Base-by-base conservation (phyloP, 352 stramenopile species). In the Blastocystis sp. region DNA sequence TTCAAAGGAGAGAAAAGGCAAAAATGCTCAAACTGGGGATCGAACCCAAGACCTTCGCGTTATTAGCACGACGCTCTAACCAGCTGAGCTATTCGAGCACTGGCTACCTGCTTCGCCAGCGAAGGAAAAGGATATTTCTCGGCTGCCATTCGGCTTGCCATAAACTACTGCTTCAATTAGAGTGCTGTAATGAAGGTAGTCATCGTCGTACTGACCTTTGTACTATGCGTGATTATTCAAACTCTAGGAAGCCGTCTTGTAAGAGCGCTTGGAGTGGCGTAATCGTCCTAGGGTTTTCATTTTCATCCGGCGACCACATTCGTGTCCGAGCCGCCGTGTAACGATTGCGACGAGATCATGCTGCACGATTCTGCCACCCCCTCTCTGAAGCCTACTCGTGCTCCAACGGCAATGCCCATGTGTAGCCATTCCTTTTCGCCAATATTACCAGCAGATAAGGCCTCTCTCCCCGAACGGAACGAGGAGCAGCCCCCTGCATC, bases 11-110 rank as follows among this genome's bases (percentile, higher is more conserved):
- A 57, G 14, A 57, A 38, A 80, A 88, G 78, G 66, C 19, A 79
- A 88, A 88, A 88, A 88, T 84, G 57, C 48, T 81, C 70, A 81
- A 81, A 63, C 70, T 10, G 70, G 70, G 70, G 70, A 81, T 81
- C 70, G 70, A 81, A 81, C 70, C 70, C 70, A 10, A 81, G 70
- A 81, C 70, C 70, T 81, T 81, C 70, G 70, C 70, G 70, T 81
- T 81, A 81, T 81, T 81, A 81, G 70, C 70, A 81, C 70, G 70
- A 81, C 70, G 70, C 70, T 81, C 70, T 81, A 81, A 81, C 70
- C 70, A 81, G 70, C 70, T 81, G 70, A 81, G 70, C 70, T 81
- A 81, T 63, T 81, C 70, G 70, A 81, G 70, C 70, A 65, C 48
- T n/a, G 14, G 0, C 11, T 42, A 2, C 45, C 7, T 38, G 10